A percentile compares a stretch with the other conserved stretches of the same genome.
Conservation (phyloP, 495 filamentous ascomycete genomes). For the Extremus antarcticus region DNA sequence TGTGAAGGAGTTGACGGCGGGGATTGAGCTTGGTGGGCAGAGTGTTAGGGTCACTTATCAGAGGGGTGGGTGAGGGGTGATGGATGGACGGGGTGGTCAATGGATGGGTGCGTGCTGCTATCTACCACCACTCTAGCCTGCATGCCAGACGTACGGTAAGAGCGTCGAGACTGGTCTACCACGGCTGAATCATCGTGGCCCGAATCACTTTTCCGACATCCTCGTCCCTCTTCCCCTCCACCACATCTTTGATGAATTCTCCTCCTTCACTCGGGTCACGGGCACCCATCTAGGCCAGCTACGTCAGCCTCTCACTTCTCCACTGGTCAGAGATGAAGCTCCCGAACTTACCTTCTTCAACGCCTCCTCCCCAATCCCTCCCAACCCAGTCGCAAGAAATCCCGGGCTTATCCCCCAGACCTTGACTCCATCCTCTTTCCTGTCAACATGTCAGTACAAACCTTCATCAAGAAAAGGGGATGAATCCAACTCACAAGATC, state of each 20-base stretch:
- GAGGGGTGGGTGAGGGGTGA: slow-evolving; percentile 41
- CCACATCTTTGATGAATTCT: slow-evolving; percentile 17
- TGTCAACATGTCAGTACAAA: too few species aligned
- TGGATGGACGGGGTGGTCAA: not conserved
- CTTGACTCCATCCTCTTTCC: slow-evolving; percentile 50
- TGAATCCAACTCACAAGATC: slow-evolving; percentile 13
- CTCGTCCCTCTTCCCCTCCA: slow-evolving; percentile 23
- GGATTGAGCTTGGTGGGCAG: slow-evolving; percentile 69
- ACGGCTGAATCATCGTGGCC: slow-evolving; percentile 12
- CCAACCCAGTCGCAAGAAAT: slow-evolving; percentile 44
- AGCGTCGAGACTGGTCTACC: too few species aligned
- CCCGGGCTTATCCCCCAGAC: slow-evolving; percentile 46
- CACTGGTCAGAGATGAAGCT: not conserved
- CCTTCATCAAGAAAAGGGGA: slow-evolving; percentile 29
- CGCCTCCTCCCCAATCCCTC: slow-evolving; percentile 25
- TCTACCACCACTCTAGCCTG: too few species aligned
- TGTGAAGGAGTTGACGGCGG: slow-evolving; percentile 82
- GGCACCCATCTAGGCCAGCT: slow-evolving; percentile 28
- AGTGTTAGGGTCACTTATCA: slow-evolving; percentile 66
- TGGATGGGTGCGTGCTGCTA: not conserved
- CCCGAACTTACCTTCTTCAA: slow-evolving; percentile 21
- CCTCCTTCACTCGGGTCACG: slow-evolving; percentile 17
- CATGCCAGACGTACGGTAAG: too few species aligned
- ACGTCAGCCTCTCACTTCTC: not conserved
- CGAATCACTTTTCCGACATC: slow-evolving; percentile 22